Base-by-base conservation (phyloP, 1,284 basidiomycete genomes). In the Apiotrichum gamsii region DNA sequence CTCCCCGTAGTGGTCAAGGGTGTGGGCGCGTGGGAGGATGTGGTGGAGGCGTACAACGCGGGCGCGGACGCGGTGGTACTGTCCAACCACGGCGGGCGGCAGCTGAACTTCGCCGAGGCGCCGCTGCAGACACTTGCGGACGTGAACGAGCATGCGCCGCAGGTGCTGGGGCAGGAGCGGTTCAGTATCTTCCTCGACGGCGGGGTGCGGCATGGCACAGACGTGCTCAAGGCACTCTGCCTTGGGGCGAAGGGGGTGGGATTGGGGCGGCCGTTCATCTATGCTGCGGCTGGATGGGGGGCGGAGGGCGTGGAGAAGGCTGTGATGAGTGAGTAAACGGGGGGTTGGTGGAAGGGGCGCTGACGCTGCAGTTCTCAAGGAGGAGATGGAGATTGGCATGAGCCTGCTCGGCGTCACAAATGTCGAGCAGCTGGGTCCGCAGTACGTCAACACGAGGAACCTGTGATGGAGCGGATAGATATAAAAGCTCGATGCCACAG, bases 211-310 rank as follows among this genome's bases (percentile, higher is more conserved):
- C 78, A 88, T 28, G 90, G 90, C 21, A 90, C 87, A 78, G 88
- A 90, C 69, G 82, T 93, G 9, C 70, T 95, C 40, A 95, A 95
- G 71, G 89, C 90, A 0, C 72, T 94, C 4, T 90, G 87, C 55
- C 75, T 95, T 20, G 90, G 90, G 30, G 90, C 90, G 1, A 84
- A 73, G 51, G 89, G 85, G 1, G 88, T 93, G 11, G 90, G 91
- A 1, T 74, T 95, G 28, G 90, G 90, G 0, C 78, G 90, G 16
- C 79, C 85, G 1, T 89, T 91, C 75, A 76, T 94, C 16, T 91
- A 87, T 59, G 87, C 86, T 0, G 86, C 90, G 69, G 84, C 85
- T 77, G 86, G 85, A 3, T 93, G 90, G 60, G 90, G 88, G 0
- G 78, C 82, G 51, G 78, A 80, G 9, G 90, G 90, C 0, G 87